A percentile compares a stretch with the other conserved stretches of the same genome.
These are phyloP conservation scores for Ziziphus jujuba DNA, from an alignment of 306 rosid species.

Conservation along the genomic window DNA sequence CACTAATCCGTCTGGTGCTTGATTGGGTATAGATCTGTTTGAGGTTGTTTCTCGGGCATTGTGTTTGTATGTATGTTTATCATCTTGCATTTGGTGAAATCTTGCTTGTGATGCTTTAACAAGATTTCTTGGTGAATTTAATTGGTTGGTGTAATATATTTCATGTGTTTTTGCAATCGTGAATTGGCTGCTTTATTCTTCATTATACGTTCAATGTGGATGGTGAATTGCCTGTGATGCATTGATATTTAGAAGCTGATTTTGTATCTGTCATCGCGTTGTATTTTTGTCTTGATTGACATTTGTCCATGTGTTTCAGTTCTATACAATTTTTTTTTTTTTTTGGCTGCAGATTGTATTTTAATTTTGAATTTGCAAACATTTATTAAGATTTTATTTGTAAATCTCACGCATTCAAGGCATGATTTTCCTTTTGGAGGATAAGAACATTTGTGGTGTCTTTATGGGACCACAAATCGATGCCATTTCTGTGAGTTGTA, in stretches of 20 bases:
- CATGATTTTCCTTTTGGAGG: not conserved
- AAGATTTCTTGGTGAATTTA: too few species aligned
- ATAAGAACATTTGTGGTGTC: not conserved
- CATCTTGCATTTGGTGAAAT: too few species aligned
- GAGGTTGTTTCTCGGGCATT: not conserved
- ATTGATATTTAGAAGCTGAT: not conserved
- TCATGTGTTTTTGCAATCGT: too few species aligned
- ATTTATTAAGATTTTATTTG: not conserved
- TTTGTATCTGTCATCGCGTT: not conserved
- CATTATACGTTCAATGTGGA: too few species aligned
- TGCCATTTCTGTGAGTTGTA: not conserved
- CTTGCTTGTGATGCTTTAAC: too few species aligned
- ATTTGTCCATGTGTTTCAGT: not conserved
- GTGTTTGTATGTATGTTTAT: too few species aligned
- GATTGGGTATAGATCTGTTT: slow-evolving; percentile 1
- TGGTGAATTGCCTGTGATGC: too few species aligned
- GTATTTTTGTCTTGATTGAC: too few species aligned
- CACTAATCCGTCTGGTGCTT: not conserved
- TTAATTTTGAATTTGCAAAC: too few species aligned
- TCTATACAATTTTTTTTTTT: not conserved
- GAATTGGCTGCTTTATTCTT: too few species aligned
- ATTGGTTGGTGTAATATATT: too few species aligned
- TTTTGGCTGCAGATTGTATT: not conserved
- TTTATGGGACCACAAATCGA: not conserved
- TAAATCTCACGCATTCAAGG: not conserved